phyloP scores from a whole-genome alignment of 805 yeast genomes.

The Cyberlindnera bimundalis region DNA sequence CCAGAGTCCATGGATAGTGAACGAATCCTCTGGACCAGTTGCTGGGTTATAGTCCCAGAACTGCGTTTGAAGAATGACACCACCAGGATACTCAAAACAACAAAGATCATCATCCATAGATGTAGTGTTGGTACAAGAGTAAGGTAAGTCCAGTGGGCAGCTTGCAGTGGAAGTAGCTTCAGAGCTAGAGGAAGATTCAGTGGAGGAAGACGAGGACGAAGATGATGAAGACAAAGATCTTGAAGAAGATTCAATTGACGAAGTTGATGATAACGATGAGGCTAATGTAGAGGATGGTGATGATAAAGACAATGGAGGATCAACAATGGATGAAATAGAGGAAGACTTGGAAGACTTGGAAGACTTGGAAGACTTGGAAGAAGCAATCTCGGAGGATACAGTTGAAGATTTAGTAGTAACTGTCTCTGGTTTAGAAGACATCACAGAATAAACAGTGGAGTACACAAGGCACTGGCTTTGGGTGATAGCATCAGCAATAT shows the following conservation, averaged over 20 bases:
- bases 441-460: neutral
- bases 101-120: constrained; percentile 54
- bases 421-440: neutral
- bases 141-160: constrained; percentile 59
- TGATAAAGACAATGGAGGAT: too few species aligned
- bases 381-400: too few species aligned
- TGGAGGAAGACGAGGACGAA: neutral
- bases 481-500: neutral
- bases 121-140: constrained; percentile 57
- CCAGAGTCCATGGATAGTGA: constrained; percentile 87
- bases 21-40: constrained; percentile 64
- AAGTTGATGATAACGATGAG: too few species aligned
- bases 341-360: neutral
- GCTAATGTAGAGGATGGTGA: too few species aligned
- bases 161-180: neutral
- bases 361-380: neutral
- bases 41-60: constrained; percentile 89
- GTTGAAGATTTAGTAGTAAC: too few species aligned
- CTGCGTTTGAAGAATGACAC: constrained; percentile 78
- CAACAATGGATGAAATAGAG: too few species aligned
- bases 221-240: neutral
- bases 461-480: neutral
- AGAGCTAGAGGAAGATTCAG: constrained; percentile 3
- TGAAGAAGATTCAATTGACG: too few species aligned
- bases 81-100: constrained; percentile 86